Percentiles rank a stretch among this genome's conserved stretches.
phyloP scores from a whole-genome alignment of 2,329 filamentous ascomycete species.

The Aspergillus uvarum region DNA sequence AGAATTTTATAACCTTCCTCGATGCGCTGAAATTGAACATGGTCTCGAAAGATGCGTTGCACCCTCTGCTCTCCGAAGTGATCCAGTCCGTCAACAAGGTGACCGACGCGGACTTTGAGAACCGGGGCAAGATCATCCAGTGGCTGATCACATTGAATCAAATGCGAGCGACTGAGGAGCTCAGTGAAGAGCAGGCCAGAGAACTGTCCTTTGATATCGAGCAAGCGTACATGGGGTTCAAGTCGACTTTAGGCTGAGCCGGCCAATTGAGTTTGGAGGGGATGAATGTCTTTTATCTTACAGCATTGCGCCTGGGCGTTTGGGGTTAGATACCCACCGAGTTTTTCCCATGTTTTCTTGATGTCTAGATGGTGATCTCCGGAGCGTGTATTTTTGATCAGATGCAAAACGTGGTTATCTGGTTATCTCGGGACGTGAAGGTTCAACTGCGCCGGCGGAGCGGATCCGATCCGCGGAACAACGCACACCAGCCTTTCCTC shows the following conservation, averaged over 20 bases:
- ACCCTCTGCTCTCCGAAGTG: slow-evolving; percentile 89
- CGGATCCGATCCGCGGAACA: slow-evolving; percentile 29
- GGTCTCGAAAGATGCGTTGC: slow-evolving; percentile 92
- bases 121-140: slow-evolving; percentile 93
- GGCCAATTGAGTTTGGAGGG: not conserved
- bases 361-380: too few relatives aligned
- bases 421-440: slow-evolving; percentile 3
- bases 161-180: slow-evolving; percentile 92
- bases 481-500: slow-evolving; percentile 30
- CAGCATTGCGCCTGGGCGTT: slow-evolving; percentile 16
- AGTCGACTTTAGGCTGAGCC: slow-evolving; percentile 65
- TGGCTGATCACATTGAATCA: slow-evolving; percentile 97
- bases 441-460: slow-evolving; percentile 13
- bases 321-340: slow-evolving; percentile 12
- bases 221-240: slow-evolving; percentile 91
- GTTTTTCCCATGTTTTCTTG: too few relatives aligned
- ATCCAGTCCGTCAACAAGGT: slow-evolving; percentile 98
- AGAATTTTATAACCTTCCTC: slow-evolving; percentile 97
- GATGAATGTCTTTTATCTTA: not conserved
- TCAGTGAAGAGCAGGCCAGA: slow-evolving; percentile 81
- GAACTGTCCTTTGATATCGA: slow-evolving; percentile 93
- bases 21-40: slow-evolving; percentile 92
- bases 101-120: slow-evolving; percentile 91
- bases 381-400: too few relatives aligned
- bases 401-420: not conserved